These are phyloP conservation scores for Dryadomyces quercivorus DNA, from an alignment of 2,329 filamentous ascomycete genomes.

Conservation along the genomic window DNA sequence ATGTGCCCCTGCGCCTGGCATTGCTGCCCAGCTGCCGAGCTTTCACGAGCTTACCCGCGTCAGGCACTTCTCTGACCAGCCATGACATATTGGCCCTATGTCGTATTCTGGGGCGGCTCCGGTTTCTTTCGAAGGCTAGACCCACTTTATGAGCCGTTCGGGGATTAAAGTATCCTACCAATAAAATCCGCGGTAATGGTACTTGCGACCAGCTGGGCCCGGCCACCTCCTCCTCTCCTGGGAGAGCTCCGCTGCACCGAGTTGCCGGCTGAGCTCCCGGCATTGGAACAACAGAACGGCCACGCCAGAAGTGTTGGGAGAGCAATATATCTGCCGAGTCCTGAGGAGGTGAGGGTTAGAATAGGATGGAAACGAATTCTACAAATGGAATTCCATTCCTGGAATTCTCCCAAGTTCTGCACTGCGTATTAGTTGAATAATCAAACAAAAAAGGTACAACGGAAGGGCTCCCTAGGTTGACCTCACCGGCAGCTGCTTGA, in stretches of 20 bases:
- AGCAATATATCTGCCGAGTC: no score
- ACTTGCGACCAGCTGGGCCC: background rate
- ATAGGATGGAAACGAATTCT: no score
- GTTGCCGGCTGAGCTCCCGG: conserved; percentile 3
- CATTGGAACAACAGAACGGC: background rate
- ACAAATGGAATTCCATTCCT: no score
- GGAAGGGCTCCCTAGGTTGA: background rate
- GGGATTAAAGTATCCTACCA: background rate
- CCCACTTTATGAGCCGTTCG: background rate
- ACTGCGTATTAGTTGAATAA: no score
- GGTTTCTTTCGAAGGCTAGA: background rate
- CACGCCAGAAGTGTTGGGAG: no score
- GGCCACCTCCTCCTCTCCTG: background rate
- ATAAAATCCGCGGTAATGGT: background rate
- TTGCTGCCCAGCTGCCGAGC: background rate
- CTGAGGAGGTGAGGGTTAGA: no score
- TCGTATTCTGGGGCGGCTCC: background rate
- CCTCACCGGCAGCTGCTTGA: background rate
- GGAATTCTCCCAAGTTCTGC: no score
- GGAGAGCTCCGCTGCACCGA: conserved; percentile 11
- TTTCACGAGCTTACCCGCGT: background rate
- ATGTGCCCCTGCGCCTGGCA: background rate
- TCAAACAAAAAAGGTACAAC: no score
- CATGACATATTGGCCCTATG: background rate
- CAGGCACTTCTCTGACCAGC: background rate